Evolutionary conservation across 768 basidiomycete genomes (phyloP), one percentile per base, ranked within the genome.

Genomic region (Suillus occidentalis): DNA sequence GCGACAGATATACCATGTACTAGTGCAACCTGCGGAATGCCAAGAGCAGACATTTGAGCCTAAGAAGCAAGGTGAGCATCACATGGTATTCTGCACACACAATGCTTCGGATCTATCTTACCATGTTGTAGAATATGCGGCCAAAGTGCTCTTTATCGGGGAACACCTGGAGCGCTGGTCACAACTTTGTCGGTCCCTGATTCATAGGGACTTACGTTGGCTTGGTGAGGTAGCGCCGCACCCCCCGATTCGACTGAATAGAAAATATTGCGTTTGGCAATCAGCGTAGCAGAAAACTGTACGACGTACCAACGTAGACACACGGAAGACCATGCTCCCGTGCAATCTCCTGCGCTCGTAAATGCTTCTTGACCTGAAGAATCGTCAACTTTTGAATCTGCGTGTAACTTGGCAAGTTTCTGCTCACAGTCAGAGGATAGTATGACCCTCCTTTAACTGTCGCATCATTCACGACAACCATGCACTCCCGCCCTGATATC

Each of bases 111-210:
- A 22, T 57, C 61, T 49, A 40, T 63, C 16, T 52, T 52, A 90
- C 95, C 94, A 97, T 97, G 71, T 98, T 97, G 76, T 95, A 97
- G 79, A 98, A 98, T 72, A 97, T 97, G 6, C 95, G 86, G 5
- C 95, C 95, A 70, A 98, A 98, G 73, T 98, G 94, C 67, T 97
- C 91, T 75, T 89, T 92, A 80, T 97, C 95, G 6, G 95, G 95
- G 76, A 97, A 97, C 14, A 96, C 88, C 82, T 89, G 58, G 25
- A 62, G 10, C 58, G 66, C 25, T 66, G 63, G 34, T 43, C 64
- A 22, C 36, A 39, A 28, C 18, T 16, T 6, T 45, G 22, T 20
- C 9, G n/a, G 6, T 9, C 13, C 36, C n/a, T 37, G 43, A 47
- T 42, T 22, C 14, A 20, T 34, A 34, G 22, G 68, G 57, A 64